Conservation (phyloP, 2,329 filamentous ascomycete genomes). For the Pezicula rhizophila region DNA sequence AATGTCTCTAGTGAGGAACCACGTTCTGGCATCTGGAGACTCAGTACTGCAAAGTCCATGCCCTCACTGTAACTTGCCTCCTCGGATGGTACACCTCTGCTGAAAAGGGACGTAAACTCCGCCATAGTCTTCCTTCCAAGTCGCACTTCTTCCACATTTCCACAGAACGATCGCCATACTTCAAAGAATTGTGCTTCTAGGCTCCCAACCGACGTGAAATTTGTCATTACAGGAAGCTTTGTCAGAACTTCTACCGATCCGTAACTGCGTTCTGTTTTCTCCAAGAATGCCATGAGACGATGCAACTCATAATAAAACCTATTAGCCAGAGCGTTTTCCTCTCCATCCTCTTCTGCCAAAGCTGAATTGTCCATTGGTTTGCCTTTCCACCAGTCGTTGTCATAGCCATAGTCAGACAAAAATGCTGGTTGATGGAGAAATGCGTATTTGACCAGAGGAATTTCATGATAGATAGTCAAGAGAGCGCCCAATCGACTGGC, state of each 20-base stretch:
- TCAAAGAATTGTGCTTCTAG: conserved; percentile 20
- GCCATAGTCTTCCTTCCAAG: conserved; percentile 2
- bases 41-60: conserved; percentile 25
- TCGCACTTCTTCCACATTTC: not conserved
- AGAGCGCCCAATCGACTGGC: conserved; percentile 41
- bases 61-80: conserved; percentile 6
- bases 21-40: conserved; percentile 19
- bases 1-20: conserved; percentile 21
- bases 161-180: conserved; percentile 15
- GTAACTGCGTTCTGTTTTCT: conserved; percentile 53
- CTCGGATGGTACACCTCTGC: conserved; percentile 17
- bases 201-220: conserved; percentile 15
- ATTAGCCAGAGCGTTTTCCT: conserved; percentile 22
- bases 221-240: conserved; percentile 18
- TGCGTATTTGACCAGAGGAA: conserved; percentile 51
- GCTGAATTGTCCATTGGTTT: conserved; percentile 34
- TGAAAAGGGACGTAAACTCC: conserved; percentile 21
- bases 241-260: conserved; percentile 47
- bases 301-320: conserved; percentile 50
- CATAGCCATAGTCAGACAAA: conserved; percentile 45
- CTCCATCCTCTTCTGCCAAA: conserved; percentile 7
- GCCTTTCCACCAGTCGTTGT: conserved; percentile 57
- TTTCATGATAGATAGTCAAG: conserved; percentile 53
- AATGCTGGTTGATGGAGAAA: conserved; percentile 40
- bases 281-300: conserved; percentile 57